Percentiles rank a stretch among this genome's conserved stretches.
phyloP scores from a whole-genome alignment of 192 early-diverging fungal genomes.

The Ramicandelaber brevisporus region DNA sequence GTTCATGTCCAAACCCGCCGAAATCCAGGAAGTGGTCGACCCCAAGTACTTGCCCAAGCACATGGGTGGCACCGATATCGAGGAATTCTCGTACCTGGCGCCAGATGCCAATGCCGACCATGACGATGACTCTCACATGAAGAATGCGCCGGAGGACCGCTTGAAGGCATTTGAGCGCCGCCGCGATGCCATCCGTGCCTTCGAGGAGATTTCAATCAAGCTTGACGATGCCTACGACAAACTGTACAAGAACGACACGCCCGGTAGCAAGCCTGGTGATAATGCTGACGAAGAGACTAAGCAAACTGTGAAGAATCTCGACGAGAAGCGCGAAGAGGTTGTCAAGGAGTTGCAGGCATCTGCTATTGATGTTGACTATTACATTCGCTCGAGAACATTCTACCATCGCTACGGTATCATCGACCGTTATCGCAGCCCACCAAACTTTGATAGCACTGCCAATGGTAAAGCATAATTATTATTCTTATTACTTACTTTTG shows the following conservation, averaged over 20 bases:
- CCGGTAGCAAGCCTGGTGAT: constrained; percentile 1
- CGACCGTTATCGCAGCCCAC: no score
- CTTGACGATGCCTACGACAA: constrained; percentile 20
- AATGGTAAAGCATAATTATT: no score
- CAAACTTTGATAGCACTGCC: no score
- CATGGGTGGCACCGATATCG: constrained; percentile 36
- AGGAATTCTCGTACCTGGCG: constrained; percentile 24
- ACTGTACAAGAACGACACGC: no score
- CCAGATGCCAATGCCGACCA: no score
- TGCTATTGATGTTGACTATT: constrained; percentile 17
- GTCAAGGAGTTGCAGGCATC: constrained; percentile 17
- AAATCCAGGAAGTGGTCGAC: constrained; percentile 36
- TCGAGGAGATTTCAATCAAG: constrained; percentile 6
- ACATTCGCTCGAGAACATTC: constrained; percentile 16
- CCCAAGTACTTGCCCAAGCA: constrained; percentile 26
- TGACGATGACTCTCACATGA: constrained; percentile 24
- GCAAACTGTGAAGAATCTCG: constrained; percentile 2
- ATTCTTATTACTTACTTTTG: no score
- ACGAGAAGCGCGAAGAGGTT: constrained; percentile 8
- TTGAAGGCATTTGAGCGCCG: constrained; percentile 11
- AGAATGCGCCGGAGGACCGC: constrained; percentile 23
- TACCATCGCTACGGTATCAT: constrained; percentile 22
- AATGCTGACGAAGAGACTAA: constrained; percentile 1
- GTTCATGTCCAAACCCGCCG: constrained; percentile 45
- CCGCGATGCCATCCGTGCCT: constrained; percentile 1